Evolutionary conservation across 139 green algal species (phyloP), one percentile per base, ranked within the genome.

Genomic region (Gonium pectorale): DNA sequence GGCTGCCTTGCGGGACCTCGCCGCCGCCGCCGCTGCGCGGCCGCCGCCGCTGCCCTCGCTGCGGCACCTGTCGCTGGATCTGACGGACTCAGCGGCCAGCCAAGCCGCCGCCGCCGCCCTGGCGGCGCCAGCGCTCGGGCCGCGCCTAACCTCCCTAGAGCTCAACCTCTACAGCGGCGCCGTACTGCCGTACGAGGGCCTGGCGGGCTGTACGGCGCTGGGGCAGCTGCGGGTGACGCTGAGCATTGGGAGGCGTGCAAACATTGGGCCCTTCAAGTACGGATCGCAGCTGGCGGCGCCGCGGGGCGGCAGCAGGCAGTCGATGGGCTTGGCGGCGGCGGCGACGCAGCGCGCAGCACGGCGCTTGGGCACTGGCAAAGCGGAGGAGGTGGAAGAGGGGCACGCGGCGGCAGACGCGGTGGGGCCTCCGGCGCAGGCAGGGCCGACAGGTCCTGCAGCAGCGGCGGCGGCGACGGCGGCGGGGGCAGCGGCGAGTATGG

Each of bases 231-330:
- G 54, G 0, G 3, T 81, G 37, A 15, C 15, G 38, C 27, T 81
- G 26, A 35, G 51, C 11, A 5, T 81, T 37, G 54, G 41, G n/a
- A 37, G 54, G 19, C 26, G 15, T 21, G 40, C 27, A 38, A 37
- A 69, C 73, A 56, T 81, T 22, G 70, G 70, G 38, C 73, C 73
- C 2, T 81, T 81, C 26, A n/a, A 29, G 21, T 67, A 80, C 52
- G 72, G 72, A 17, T 29, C 38, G 21, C 67, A 74, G 26, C 64
- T 49, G 21, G 7, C 8, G 13, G 7, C 33, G 4, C 7, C 7
- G 35, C 64, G 64, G 64, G 5, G 64, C 15, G 46, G 46, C 15
- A 15, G 46, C 46, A n/a, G n/a, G 46, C 46, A 11, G 46, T 11
- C 15, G 46, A 15, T 54, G 46, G 46, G 13, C 13, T 11, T 15